phyloP scores from a whole-genome alignment of 768 basidiomycete genomes.

The Tylopilus plumbeoviolaceoides region DNA sequence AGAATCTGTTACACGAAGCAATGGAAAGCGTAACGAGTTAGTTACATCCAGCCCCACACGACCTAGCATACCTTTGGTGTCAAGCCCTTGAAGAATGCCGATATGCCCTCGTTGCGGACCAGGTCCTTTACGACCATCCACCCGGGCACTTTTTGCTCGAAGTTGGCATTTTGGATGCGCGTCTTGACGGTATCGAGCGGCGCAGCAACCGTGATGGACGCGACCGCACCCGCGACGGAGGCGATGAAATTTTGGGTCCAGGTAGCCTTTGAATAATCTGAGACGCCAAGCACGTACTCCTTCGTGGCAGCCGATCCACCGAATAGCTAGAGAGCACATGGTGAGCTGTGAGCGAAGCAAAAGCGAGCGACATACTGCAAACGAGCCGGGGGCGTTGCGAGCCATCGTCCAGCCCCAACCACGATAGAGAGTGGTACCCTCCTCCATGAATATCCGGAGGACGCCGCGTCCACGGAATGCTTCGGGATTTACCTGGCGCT shows the following conservation, averaged over 20 bases:
- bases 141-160: conserved; percentile 80
- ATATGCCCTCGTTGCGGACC: conserved; percentile 76
- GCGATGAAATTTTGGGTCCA: conserved; percentile 98
- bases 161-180: conserved; percentile 98
- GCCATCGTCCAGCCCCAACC: conserved; percentile 99
- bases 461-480: conserved; percentile 95
- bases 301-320: conserved; percentile 95
- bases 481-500: conserved; percentile 97
- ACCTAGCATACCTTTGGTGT: conserved; percentile 78
- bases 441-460: conserved; percentile 85
- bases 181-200: conserved; percentile 97
- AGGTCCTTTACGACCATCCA: conserved; percentile 80
- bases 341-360: background rate
- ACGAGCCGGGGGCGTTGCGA: conserved; percentile 92
- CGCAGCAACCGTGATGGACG: conserved; percentile 93
- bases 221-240: conserved; percentile 88
- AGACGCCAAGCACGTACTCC: conserved; percentile 84
- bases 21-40: conserved; percentile 4
- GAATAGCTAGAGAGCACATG: conserved; percentile 67
- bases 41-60: background rate
- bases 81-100: conserved; percentile 93
- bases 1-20: conserved; percentile 57
- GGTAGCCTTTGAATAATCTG: conserved; percentile 92
- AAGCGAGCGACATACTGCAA: conserved; percentile 65
- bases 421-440: conserved; percentile 88